Base-by-base conservation (phyloP, 1,139 yeast species). In the Zygosaccharomyces sapae region DNA sequence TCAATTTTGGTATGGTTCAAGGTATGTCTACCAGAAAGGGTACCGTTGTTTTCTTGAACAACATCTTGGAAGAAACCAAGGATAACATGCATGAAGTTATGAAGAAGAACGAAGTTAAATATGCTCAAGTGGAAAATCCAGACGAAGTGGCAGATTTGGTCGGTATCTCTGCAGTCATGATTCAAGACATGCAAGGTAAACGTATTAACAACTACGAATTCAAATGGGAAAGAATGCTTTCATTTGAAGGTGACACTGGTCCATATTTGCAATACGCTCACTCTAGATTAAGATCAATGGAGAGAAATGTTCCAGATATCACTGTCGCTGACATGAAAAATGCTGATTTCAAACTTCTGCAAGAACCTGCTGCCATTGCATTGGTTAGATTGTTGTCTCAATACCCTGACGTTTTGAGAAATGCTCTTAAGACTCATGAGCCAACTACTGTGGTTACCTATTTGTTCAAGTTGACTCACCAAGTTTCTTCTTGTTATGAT, bases 21-120 rank as follows among this genome's bases (percentile, higher is more conserved):
- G 98, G 99, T 61, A 92, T 92, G 99, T 86, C 96, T 31, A 92
- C 98, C 52, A 84, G 99, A 76, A 87, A 83, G 72, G 99, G 99
- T 59, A 94, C 96, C 36, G 99, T 94, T 55, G 98, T 92, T 10
- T 92, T 92, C 77, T 78, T 92, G 65, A 97, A 92, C 70, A 85
- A 81, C 65, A 94, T 92, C 59, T 76, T 92, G 61, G 95, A 92
- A 70, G 96, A 89, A 69, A 90, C 97, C 53, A 86, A 86, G 73
- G 92, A 86, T 50, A 82, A 87, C 63, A 92, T 94, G 97, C 96
- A 90, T 66, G 95, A 88, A 59, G 97, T 92, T 49, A 92, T 92
- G 98, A 83, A 83, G 72, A 84, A 83, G 74, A 94, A 92, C 70
- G 89, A 83, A 69, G 82, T 76, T 56, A 92, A 92, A 71, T 94